These are phyloP conservation scores for Crithidia expoeki DNA, from an alignment of 208 protist genomes.

Conservation along the genomic window DNA sequence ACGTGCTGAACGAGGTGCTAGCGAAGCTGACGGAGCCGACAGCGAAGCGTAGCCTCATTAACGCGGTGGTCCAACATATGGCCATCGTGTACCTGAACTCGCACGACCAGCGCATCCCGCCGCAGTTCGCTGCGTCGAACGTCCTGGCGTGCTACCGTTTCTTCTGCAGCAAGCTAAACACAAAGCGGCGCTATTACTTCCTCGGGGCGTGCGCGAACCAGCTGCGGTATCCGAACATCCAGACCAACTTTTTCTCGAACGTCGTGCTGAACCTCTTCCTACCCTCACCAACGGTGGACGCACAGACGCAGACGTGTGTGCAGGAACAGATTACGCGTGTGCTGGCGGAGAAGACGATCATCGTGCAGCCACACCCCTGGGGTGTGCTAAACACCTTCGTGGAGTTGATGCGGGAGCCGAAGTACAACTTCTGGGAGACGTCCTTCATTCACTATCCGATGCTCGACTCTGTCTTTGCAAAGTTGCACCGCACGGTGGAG, in stretches of 20 bases:
- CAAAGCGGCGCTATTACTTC: slow-evolving; percentile 95
- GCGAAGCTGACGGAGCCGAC: slow-evolving; percentile 81
- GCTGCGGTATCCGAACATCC: slow-evolving; percentile 99
- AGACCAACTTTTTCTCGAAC: slow-evolving; percentile 99
- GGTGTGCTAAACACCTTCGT: slow-evolving; percentile 99
- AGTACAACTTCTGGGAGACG: slow-evolving; percentile 96
- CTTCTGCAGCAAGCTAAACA: slow-evolving; percentile 92
- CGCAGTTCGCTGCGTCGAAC: slow-evolving; percentile 57
- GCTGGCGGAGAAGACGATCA: slow-evolving; percentile 97
- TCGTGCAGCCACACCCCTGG: slow-evolving; percentile 98
- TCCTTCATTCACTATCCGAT: slow-evolving; percentile 86
- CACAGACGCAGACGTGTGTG: slow-evolving; percentile 80
- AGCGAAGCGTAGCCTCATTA: slow-evolving; percentile 87
- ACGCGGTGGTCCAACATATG: slow-evolving; percentile 97
- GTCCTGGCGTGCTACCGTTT: slow-evolving; percentile 96
- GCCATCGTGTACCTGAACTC: slow-evolving; percentile 75
- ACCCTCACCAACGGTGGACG: slow-evolving; percentile 61
- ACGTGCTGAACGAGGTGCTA: slow-evolving; percentile 31
- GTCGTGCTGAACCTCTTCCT: slow-evolving; percentile 97
- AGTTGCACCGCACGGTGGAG: slow-evolving; percentile 82
- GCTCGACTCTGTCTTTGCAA: slow-evolving; percentile 94
- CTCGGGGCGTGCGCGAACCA: slow-evolving; percentile 98
- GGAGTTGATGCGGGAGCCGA: slow-evolving; percentile 98
- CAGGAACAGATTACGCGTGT: slow-evolving; percentile 98
- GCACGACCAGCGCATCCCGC: slow-evolving; percentile 40